These are phyloP conservation scores for Aspergillus brunneoviolaceus DNA, from an alignment of 2,329 filamentous ascomycete species.

Conservation along the genomic window DNA sequence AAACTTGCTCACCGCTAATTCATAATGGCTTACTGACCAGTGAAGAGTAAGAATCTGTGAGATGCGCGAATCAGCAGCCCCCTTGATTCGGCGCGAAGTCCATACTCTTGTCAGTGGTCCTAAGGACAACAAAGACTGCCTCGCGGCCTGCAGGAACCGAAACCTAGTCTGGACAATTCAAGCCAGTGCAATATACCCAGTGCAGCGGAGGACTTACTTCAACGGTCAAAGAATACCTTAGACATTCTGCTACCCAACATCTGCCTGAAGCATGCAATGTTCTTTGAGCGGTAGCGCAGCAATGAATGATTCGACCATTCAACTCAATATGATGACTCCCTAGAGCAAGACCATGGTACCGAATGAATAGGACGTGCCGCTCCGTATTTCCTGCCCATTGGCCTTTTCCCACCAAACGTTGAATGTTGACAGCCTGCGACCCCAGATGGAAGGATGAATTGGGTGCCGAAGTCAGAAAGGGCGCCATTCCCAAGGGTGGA, in stretches of 20 bases:
- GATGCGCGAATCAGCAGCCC: background rate
- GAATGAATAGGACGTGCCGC: background rate
- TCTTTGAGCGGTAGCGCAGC: background rate
- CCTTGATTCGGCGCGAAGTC: background rate
- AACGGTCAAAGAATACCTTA: background rate
- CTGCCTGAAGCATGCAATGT: background rate
- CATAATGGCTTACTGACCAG: background rate
- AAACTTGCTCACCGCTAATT: background rate
- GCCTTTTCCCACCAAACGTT: background rate
- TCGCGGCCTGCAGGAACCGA: background rate
- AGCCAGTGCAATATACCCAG: background rate
- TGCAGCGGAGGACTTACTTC: background rate
- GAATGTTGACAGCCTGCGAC: background rate
- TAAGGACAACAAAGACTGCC: background rate
- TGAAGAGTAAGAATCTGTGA: background rate
- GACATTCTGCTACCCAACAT: background rate
- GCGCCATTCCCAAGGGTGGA: slow-evolving; percentile 4
- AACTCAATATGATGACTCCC: background rate
- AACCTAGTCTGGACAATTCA: background rate
- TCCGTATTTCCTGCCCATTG: background rate
- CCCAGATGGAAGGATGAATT: slow-evolving; percentile 2
- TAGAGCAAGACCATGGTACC: background rate
- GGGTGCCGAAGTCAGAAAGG: slow-evolving; percentile 3
- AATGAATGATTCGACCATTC: background rate
- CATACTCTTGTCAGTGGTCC: background rate